Evolutionary conservation across 441 rosid genomes (phyloP).

Genomic region (Bocquillonia castaneifolia): DNA sequence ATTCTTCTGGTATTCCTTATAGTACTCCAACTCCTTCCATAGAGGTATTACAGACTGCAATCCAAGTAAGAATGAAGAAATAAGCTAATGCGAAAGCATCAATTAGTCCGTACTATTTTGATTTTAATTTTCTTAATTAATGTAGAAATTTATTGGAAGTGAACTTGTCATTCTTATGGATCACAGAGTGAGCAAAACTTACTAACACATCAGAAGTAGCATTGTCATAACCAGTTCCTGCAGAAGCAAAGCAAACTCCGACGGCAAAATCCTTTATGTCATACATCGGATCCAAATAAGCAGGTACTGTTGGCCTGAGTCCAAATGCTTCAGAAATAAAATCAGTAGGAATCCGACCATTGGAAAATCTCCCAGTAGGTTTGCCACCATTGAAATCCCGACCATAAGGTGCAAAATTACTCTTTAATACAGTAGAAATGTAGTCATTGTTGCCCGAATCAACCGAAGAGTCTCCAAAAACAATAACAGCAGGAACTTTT

Average conservation of each 20-base stretch:
- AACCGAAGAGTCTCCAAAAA: conserved; percentile 72
- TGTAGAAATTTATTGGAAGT: too few species aligned
- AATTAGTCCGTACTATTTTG: not conserved
- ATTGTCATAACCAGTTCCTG: conserved; percentile 66
- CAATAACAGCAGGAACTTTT: conserved; percentile 54
- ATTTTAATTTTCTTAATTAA: not conserved
- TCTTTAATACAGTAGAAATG: conserved; percentile 42
- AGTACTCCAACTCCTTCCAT: conserved; percentile 53
- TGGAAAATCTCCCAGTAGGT: conserved; percentile 67
- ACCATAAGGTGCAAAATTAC: conserved; percentile 62
- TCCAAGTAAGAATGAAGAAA: conserved; percentile 1
- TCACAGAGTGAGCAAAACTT: conserved; percentile 21
- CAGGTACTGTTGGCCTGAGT: conserved; percentile 45
- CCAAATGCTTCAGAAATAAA: conserved; percentile 61
- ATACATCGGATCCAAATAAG: conserved; percentile 61
- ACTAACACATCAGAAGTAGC: conserved; percentile 61
- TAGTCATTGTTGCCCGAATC: conserved; percentile 73
- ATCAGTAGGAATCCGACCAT: conserved; percentile 61
- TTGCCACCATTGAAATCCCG: conserved; percentile 52
- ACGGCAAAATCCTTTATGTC: conserved; percentile 50
- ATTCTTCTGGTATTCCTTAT: conserved; percentile 44
- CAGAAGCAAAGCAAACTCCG: conserved; percentile 81
- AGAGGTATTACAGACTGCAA: conserved; percentile 52
- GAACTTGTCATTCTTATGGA: not conserved
- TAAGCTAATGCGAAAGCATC: not conserved